Evolutionary conservation across 192 early-diverging fungal genomes (phyloP).

Genomic region (Globomyces pollinis-pini): DNA sequence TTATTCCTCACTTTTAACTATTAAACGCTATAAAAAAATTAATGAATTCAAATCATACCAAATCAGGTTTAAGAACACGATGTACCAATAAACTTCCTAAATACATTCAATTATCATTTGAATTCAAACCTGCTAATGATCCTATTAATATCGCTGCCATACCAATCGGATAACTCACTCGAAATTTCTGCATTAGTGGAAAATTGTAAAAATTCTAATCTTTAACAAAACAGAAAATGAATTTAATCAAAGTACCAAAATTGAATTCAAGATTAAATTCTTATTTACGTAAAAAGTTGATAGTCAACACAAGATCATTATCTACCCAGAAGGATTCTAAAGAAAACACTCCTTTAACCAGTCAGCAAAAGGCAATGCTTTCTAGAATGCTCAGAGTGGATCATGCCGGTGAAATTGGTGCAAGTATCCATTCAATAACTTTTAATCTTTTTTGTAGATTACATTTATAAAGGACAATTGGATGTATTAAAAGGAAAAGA

Average conservation of each 20-base stretch:
- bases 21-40: too few relatives aligned
- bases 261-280: neutral
- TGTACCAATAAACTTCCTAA: neutral
- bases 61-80: neutral
- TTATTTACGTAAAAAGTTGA: neutral
- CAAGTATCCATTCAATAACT: too few relatives aligned
- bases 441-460: too few relatives aligned
- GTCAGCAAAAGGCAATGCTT: conserved; percentile 1
- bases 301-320: neutral
- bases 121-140: neutral
- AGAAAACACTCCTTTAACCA: neutral
- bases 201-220: too few relatives aligned
- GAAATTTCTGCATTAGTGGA: too few relatives aligned
- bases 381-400: conserved; percentile 81
- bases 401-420: conserved; percentile 93
- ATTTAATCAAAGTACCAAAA: neutral
- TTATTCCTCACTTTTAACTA: too few relatives aligned
- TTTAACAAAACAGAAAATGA: neutral
- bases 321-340: neutral
- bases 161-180: too few relatives aligned
- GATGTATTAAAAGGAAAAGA: neutral
- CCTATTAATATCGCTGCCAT: neutral
- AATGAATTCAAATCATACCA: too few relatives aligned
- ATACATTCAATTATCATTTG: neutral
- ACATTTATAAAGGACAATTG: conserved; percentile 92